Conservation (phyloP, 2,329 filamentous ascomycete species). For the Calonectria fujianensis region DNA sequence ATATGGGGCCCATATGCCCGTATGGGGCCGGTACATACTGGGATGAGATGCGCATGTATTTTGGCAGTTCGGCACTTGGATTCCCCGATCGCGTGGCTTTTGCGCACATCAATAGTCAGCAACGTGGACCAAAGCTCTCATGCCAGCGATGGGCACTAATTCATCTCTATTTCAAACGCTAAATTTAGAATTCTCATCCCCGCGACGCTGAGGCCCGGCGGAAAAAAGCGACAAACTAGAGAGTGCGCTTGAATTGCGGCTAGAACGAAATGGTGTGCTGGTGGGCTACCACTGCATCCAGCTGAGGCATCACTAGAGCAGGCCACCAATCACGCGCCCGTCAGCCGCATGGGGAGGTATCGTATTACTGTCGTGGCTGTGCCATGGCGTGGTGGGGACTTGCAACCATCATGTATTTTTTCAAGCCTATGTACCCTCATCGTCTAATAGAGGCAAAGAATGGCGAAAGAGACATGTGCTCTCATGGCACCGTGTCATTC, state of each 20-base stretch:
- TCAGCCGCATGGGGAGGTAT: conserved; percentile 11
- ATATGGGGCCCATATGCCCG: too few relatives aligned
- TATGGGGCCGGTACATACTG: not conserved
- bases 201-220: not conserved
- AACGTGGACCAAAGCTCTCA: not conserved
- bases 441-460: not conserved
- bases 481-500: conserved; percentile 1
- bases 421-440: not conserved
- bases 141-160: not conserved
- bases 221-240: not conserved
- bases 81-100: not conserved
- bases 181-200: conserved; percentile 15
- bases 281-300: not conserved
- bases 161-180: conserved; percentile 17
- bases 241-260: conserved; percentile 3
- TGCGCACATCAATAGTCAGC: not conserved
- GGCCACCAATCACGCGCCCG: not conserved
- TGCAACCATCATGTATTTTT: not conserved
- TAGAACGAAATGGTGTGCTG: not conserved
- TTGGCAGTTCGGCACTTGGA: not conserved
- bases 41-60: not conserved
- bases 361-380: conserved; percentile 9
- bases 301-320: not conserved
- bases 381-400: not conserved
- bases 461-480: conserved; percentile 5